Conservation (phyloP, 129 eudicot genomes). For the Flaveria sonorensis region DNA sequence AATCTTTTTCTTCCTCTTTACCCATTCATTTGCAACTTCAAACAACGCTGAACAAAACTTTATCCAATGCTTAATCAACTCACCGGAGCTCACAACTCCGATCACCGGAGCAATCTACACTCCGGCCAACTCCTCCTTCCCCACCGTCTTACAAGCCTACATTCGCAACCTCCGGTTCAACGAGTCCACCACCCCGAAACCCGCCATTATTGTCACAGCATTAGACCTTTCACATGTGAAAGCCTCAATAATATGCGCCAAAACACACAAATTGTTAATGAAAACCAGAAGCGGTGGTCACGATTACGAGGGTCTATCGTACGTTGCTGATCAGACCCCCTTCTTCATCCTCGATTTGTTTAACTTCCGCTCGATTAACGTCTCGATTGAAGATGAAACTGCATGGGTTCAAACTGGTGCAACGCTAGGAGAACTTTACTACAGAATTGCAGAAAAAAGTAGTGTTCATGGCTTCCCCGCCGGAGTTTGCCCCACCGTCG, state of each 20-base stretch:
- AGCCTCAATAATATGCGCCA: conserved; percentile 7
- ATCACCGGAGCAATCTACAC: conserved; percentile 12
- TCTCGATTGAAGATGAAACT: conserved; percentile 1
- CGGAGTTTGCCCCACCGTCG: conserved; percentile 4
- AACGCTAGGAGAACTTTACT: conserved; percentile 4
- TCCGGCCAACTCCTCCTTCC: conserved; percentile 4
- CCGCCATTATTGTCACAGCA: background rate
- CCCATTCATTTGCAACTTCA: conserved; percentile 4
- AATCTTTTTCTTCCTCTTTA: background rate
- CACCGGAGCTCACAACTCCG: background rate
- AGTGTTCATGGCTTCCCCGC: background rate
- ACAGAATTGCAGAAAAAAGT: background rate
- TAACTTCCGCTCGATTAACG: background rate
- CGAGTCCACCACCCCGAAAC: conserved; percentile 2
- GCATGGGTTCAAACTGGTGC: conserved; percentile 9
- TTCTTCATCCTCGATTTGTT: conserved; percentile 2
- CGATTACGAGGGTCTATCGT: conserved; percentile 6
- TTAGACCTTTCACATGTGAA: conserved; percentile 11
- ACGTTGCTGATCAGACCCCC: background rate
- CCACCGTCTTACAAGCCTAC: conserved; percentile 1
- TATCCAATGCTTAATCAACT: background rate
- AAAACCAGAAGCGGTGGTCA: conserved; percentile 4
- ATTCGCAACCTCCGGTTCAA: conserved; percentile 14
- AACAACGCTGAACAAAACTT: background rate
- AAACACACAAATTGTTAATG: conserved; percentile 1